phyloP scores from a whole-genome alignment of 495 filamentous ascomycete species.

The Penicillium roqueforti region DNA sequence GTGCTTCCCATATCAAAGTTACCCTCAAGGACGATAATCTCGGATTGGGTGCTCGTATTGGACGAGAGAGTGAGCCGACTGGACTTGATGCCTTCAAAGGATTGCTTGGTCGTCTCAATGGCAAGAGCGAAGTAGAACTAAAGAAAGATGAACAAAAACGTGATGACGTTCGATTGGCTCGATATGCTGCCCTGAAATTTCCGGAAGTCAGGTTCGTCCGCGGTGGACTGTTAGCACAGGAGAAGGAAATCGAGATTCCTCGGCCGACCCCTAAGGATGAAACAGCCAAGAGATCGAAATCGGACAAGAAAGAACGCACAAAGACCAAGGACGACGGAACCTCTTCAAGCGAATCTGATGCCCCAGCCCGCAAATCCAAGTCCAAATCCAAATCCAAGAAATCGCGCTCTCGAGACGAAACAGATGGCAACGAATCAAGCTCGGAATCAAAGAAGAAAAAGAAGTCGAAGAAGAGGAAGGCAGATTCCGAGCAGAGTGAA shows the following conservation, averaged over 20 bases:
- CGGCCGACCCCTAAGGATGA: constrained; percentile 21
- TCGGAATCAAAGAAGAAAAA: constrained; percentile 38
- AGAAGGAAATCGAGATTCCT: constrained; percentile 42
- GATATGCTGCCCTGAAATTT: constrained; percentile 65
- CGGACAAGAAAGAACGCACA: constrained; percentile 7
- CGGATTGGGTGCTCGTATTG: constrained; percentile 75
- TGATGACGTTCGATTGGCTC: constrained; percentile 58
- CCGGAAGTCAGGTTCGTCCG: constrained; percentile 74
- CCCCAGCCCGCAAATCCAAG: constrained; percentile 13
- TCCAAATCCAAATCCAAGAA: constrained; percentile 28
- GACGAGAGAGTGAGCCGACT: constrained; percentile 63
- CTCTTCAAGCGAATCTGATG: constrained; percentile 7
- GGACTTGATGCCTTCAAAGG: constrained; percentile 81
- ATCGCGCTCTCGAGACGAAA: constrained; percentile 15
- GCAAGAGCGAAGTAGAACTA: constrained; percentile 66
- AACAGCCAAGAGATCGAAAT: constrained; percentile 21
- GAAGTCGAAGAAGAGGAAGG: constrained; percentile 50
- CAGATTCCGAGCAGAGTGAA: constrained; percentile 31
- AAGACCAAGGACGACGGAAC: constrained; percentile 7
- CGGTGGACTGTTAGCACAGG: constrained; percentile 73
- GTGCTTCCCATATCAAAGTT: constrained; percentile 72
- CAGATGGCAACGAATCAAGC: constrained; percentile 12
- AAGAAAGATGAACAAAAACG: constrained; percentile 59
- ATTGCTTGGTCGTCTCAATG: constrained; percentile 83
- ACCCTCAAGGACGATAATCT: constrained; percentile 82